These are phyloP conservation scores for Pythium biforme DNA, from an alignment of 352 stramenopile genomes.

Conservation along the genomic window DNA sequence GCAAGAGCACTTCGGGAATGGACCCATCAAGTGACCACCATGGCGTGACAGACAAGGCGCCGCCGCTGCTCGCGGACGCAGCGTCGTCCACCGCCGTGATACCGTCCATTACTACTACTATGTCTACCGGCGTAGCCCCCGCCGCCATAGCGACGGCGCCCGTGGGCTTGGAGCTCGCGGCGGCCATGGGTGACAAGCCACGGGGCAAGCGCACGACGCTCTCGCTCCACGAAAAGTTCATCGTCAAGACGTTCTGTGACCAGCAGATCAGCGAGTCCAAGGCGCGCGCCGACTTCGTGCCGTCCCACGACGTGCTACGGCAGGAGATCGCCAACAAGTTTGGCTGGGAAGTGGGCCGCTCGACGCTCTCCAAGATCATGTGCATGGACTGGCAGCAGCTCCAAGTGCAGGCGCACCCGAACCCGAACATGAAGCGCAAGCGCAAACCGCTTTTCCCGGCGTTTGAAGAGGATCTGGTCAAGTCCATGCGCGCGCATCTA, in stretches of 20 bases:
- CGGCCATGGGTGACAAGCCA: background rate
- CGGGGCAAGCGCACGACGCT: constrained; percentile 44
- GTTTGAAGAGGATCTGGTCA: constrained; percentile 64
- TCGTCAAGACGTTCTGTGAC: constrained; percentile 80
- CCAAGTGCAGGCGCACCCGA: constrained; percentile 43
- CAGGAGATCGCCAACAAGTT: constrained; percentile 53
- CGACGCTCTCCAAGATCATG: constrained; percentile 76
- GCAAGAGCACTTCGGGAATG: constrained; percentile 7
- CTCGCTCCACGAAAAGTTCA: constrained; percentile 67
- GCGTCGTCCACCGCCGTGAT: too few relatives aligned
- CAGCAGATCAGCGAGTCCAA: constrained; percentile 61
- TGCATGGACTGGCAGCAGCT: constrained; percentile 62
- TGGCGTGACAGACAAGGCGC: background rate
- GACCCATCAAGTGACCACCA: background rate
- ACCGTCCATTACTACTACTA: too few relatives aligned
- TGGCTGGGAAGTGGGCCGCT: constrained; percentile 63
- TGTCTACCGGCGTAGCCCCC: too few relatives aligned
- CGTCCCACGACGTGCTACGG: constrained; percentile 61
- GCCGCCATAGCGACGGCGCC: too few relatives aligned
- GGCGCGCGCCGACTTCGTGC: constrained; percentile 45
- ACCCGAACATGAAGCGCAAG: constrained; percentile 75
- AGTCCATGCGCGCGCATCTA: constrained; percentile 41
- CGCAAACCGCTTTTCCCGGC: constrained; percentile 66
- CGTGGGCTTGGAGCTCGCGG: background rate
- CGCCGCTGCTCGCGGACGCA: background rate